A percentile compares a stretch with the other conserved stretches of the same genome.
These are phyloP conservation scores for Zygnema cylindricum DNA, from an alignment of 139 green algal genomes.

Conservation along the genomic window DNA sequence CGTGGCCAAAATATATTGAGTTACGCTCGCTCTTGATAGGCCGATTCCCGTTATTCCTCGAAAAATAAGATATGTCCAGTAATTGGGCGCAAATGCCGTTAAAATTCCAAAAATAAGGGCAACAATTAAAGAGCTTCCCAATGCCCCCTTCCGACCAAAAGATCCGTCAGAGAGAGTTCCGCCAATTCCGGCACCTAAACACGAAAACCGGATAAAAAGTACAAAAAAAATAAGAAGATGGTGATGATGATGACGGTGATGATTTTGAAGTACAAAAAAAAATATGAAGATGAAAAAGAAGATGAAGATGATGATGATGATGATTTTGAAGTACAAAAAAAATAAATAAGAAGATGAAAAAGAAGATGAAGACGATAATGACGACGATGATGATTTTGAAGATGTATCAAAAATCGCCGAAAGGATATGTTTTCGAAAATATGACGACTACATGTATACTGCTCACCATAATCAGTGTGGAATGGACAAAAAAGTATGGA, in stretches of 20 bases:
- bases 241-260: too few relatives aligned
- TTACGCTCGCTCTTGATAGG: not conserved
- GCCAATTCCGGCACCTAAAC: slow-evolving; percentile 34
- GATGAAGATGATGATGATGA: too few relatives aligned
- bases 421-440: too few relatives aligned
- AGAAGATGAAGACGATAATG: too few relatives aligned
- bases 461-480: too few relatives aligned
- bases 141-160: slow-evolving; percentile 1
- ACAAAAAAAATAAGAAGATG: not conserved
- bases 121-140: slow-evolving; percentile 7
- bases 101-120: slow-evolving; percentile 20
- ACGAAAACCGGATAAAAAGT: too few relatives aligned
- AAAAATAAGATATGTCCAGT: slow-evolving; percentile 4
- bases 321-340: too few relatives aligned
- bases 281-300: slow-evolving; percentile 2
- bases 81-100: slow-evolving; percentile 3
- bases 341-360: not conserved
- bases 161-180: slow-evolving; percentile 22
- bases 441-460: too few relatives aligned
- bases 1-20: slow-evolving; percentile 13
- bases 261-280: too few relatives aligned
- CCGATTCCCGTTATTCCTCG: slow-evolving; percentile 15
- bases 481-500: too few relatives aligned
- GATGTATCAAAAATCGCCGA: too few relatives aligned
- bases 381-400: too few relatives aligned